These are phyloP conservation scores for Fusarium albidum DNA, from an alignment of 2,329 filamentous ascomycete genomes.

Conservation along the genomic window DNA sequence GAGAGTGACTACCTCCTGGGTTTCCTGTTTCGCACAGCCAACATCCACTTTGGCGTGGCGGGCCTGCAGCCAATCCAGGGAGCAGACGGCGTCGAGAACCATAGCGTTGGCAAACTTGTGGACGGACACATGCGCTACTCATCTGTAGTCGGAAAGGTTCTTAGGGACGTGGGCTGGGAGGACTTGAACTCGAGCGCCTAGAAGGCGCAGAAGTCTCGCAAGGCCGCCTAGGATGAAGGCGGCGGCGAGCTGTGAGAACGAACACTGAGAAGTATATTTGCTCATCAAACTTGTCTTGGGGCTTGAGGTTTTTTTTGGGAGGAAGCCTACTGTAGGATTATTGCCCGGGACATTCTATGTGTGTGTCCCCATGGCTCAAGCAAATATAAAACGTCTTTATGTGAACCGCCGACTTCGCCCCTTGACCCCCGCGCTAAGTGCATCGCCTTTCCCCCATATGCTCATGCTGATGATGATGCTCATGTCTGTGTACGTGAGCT, in stretches of 20 bases:
- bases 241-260: slow-evolving; percentile 22
- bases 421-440: slow-evolving; percentile 3
- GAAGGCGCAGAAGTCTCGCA: slow-evolving; percentile 37
- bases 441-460: slow-evolving; percentile 17
- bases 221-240: slow-evolving; percentile 31
- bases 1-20: slow-evolving; percentile 87
- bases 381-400: slow-evolving; percentile 24
- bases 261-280: slow-evolving; percentile 12
- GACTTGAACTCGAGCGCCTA: slow-evolving; percentile 58
- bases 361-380: slow-evolving; percentile 17
- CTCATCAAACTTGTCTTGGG: neutral
- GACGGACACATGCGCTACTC: slow-evolving; percentile 77
- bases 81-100: slow-evolving; percentile 72
- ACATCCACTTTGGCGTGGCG: slow-evolving; percentile 83
- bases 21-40: slow-evolving; percentile 85
- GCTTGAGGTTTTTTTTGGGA: slow-evolving; percentile 7
- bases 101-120: slow-evolving; percentile 71
- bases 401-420: slow-evolving; percentile 4
- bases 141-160: slow-evolving; percentile 70
- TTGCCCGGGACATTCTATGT: slow-evolving; percentile 23
- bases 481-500: slow-evolving; percentile 24
- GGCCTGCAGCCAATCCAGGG: slow-evolving; percentile 79
- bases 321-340: slow-evolving; percentile 34
- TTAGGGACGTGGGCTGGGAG: slow-evolving; percentile 74
- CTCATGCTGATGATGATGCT: slow-evolving; percentile 27